Evolutionary conservation across 2,329 filamentous ascomycete genomes (phyloP).

Genomic region (Knufia petricola): DNA sequence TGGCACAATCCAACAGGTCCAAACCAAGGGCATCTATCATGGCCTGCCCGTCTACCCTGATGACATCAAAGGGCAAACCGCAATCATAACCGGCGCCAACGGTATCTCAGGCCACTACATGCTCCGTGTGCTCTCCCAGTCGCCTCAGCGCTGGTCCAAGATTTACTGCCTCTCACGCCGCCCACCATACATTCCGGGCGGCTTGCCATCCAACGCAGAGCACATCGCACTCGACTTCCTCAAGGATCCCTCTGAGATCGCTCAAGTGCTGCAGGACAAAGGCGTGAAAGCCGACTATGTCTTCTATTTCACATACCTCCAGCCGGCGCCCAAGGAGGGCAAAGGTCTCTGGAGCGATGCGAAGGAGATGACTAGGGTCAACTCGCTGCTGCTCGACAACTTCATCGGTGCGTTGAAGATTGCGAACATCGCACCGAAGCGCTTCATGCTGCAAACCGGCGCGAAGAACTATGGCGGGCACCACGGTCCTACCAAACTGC

Average conservation of each 20-base stretch:
- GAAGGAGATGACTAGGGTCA: conserved; percentile 41
- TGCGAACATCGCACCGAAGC: conserved; percentile 34
- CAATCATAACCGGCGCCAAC: conserved; percentile 45
- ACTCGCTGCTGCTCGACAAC: conserved; percentile 37
- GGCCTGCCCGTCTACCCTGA: conserved; percentile 38
- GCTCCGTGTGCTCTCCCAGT: conserved; percentile 38
- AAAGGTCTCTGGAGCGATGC: conserved; percentile 40
- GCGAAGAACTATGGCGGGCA: conserved; percentile 45
- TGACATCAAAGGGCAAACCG: conserved; percentile 36
- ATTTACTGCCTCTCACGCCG: conserved; percentile 42
- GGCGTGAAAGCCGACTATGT: conserved; percentile 34
- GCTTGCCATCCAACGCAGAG: conserved; percentile 31
- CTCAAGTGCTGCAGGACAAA: conserved; percentile 20
- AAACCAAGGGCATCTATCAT: conserved; percentile 37
- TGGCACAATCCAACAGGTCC: conserved; percentile 11
- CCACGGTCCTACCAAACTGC: conserved; percentile 35
- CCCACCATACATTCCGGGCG: conserved; percentile 33
- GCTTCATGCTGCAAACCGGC: conserved; percentile 43
- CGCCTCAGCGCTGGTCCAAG: conserved; percentile 42
- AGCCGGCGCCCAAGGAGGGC: conserved; percentile 37
- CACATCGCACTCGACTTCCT: conserved; percentile 33
- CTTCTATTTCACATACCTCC: conserved; percentile 47
- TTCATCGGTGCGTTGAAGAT: conserved; percentile 37
- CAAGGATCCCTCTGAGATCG: conserved; percentile 24
- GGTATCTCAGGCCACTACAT: conserved; percentile 45